Base-by-base conservation (phyloP, 805 yeast genomes). In the Kregervanrija delftensis region DNA sequence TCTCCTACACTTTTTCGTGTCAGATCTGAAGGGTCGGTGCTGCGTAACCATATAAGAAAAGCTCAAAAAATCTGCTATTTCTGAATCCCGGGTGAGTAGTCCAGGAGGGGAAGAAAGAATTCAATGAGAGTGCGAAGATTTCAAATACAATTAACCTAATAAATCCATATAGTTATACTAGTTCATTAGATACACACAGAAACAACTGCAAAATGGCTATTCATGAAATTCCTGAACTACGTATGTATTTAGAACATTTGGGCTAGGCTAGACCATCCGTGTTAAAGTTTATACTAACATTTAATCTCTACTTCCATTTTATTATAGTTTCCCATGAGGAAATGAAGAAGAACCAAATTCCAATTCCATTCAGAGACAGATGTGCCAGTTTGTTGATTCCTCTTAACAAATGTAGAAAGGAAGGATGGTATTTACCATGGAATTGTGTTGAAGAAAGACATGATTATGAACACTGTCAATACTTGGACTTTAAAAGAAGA, bases 391-490 rank as follows among this genome's bases (percentile, higher is more conserved):
- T 80, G 43, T 64, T 78, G 50, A 72, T 81, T 28, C 85, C 85
- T 13, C 64, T 80, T 46, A 77, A 77, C 62, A 74, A 75, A 55
- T 80, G 86, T 59, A 74, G 86, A 46, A 66, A 68, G 42, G 81
- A 79, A 53, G 72, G 74, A 11, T 64, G 67, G 58, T 80, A 67
- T 54, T 52, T 79, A 61, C 86, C 86, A 30, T 80, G 85, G 85
- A 79, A 77, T 55, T 86, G 96, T 56, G 71, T 74, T 47, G 83
- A 83, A 51, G 87, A 83, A 67, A 79, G 88, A 61, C 95, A 87
- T 55, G 80, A 58, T 36, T 87, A 89, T 72, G 96, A 86, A 64
- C 84, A 84, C 60, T 86, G 96, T 64, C 85, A 86, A 65, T 83
- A 83, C 62, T 64, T 81, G 63, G 95, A 87, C 61, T 86, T 83